These are phyloP conservation scores for Prillingera fragicola DNA, from an alignment of 1,284 basidiomycete species.

Conservation along the genomic window DNA sequence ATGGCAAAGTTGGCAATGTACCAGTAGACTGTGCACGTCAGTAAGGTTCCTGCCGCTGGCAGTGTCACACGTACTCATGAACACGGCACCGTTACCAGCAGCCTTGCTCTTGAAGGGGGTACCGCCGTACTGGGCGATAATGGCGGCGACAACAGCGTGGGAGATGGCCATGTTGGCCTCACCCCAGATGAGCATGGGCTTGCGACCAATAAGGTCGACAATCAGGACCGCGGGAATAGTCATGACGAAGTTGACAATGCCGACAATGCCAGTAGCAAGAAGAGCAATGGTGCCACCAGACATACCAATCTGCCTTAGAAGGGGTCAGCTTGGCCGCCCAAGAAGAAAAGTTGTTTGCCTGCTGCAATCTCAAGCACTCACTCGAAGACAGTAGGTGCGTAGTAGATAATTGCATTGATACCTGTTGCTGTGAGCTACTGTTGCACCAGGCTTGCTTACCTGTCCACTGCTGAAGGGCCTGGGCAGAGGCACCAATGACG, in stretches of 20 bases:
- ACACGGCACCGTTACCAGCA: conserved; percentile 17
- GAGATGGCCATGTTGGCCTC: conserved; percentile 44
- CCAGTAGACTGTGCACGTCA: conserved; percentile 28
- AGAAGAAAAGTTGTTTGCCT: neutral
- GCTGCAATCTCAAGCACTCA: no score
- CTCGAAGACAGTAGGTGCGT: conserved; percentile 3
- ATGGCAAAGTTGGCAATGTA: conserved; percentile 43
- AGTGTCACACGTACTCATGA: conserved; percentile 5
- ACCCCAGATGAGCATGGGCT: conserved; percentile 41
- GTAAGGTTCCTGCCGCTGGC: neutral
- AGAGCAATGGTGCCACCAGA: conserved; percentile 55
- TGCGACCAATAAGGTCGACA: conserved; percentile 43
- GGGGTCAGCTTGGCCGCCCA: no score
- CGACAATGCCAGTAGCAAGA: conserved; percentile 74
- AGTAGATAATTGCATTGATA: conserved; percentile 24
- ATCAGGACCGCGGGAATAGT: conserved; percentile 46
- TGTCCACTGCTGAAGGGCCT: conserved; percentile 47
- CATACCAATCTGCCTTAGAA: conserved; percentile 13
- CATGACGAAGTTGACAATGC: conserved; percentile 55
- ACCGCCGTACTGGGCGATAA: conserved; percentile 23
- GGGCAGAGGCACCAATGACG: conserved; percentile 42
- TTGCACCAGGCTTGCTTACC: no score
- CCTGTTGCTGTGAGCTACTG: conserved; percentile 5
- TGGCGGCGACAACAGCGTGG: conserved; percentile 40
- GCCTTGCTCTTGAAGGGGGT: conserved; percentile 4